Conservation (phyloP, 768 basidiomycete species). For the Cystoderma amianthinum region DNA sequence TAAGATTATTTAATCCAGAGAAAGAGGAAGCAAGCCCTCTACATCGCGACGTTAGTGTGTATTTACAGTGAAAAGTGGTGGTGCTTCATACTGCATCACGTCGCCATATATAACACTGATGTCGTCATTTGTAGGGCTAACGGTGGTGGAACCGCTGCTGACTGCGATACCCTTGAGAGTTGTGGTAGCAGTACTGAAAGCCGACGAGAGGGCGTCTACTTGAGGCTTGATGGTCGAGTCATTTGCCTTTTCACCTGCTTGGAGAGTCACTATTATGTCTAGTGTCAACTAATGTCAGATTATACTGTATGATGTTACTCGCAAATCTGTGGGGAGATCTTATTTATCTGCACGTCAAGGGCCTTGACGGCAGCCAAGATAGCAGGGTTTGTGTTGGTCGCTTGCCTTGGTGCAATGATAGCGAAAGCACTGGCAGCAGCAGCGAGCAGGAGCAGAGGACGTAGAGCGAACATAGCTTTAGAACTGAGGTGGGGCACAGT, state of each 20-base stretch:
- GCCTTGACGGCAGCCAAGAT: conserved; percentile 18
- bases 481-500: background rate
- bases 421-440: conserved; percentile 18
- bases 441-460: conserved; percentile 18
- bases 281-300: too few species aligned
- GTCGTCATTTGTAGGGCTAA: conserved; percentile 24
- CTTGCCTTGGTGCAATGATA: conserved; percentile 19
- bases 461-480: conserved; percentile 19
- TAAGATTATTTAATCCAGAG: too few species aligned
- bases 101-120: conserved; percentile 22
- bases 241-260: conserved; percentile 20
- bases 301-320: conserved; percentile 2
- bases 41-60: too few species aligned
- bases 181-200: conserved; percentile 16
- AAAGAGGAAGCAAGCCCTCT: too few species aligned
- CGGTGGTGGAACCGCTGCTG: conserved; percentile 23
- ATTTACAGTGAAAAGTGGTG: too few species aligned
- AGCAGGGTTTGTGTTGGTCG: conserved; percentile 23
- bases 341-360: conserved; percentile 15
- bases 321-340: conserved; percentile 18
- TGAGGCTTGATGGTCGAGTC: conserved; percentile 20
- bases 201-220: conserved; percentile 15
- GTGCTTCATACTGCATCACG: conserved; percentile 22
- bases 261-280: conserved; percentile 16
- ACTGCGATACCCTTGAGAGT: conserved; percentile 15